A percentile compares a stretch with the other conserved stretches of the same genome.
phyloP scores from a whole-genome alignment of 1,139 yeast genomes.

The Blastobotrys arbuscula region DNA sequence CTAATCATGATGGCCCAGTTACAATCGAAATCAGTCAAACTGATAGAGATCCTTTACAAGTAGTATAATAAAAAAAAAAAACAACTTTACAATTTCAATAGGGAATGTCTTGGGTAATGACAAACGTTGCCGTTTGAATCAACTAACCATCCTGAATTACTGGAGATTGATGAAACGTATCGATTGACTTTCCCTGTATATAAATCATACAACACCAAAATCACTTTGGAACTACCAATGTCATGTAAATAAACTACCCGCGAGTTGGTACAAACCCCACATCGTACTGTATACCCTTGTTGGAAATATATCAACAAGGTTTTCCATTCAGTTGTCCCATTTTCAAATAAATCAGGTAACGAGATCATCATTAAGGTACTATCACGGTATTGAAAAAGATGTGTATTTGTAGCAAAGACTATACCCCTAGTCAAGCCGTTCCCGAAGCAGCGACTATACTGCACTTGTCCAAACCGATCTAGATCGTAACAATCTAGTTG shows the following conservation, averaged over 20 bases:
- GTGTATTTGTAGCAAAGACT: neutral
- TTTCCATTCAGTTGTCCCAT: neutral
- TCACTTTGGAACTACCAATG: neutral
- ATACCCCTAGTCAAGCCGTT: neutral
- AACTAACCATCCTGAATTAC: neutral
- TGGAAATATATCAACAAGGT: neutral
- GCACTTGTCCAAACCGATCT: neutral
- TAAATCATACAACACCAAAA: neutral
- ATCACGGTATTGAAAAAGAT: neutral
- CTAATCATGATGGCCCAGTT: constrained; percentile 31
- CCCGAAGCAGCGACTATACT: neutral
- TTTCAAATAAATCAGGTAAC: neutral
- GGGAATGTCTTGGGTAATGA: neutral
- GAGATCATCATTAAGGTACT: neutral
- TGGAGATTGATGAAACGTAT: neutral
- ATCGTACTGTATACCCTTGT: neutral
- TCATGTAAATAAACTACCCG: constrained; percentile 2
- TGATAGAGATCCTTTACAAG: constrained; percentile 54
- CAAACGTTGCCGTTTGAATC: neutral
- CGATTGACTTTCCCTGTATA: neutral
- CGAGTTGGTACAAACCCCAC: neutral
- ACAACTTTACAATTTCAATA: neutral
- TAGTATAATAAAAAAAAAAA: constrained; percentile 25
- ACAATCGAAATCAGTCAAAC: constrained; percentile 44
- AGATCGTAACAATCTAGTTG: constrained; percentile 2